Evolutionary conservation across 2,329 filamentous ascomycete genomes (phyloP).

Genomic region (Aureobasidium subglaciale): DNA sequence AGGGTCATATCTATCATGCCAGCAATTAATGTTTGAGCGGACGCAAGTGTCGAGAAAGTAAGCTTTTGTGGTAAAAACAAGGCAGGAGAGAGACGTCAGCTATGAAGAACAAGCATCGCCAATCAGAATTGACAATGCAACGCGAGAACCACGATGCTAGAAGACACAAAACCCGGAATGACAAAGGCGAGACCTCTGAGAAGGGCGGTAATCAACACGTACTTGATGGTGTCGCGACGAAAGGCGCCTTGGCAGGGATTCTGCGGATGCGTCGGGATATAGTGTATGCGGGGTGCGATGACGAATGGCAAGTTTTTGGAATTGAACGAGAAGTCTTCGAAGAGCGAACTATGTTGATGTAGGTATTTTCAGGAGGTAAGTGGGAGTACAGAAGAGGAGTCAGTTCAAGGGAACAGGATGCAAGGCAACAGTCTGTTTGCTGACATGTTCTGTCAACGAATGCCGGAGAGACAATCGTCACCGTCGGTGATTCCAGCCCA

Average conservation of each 20-base stretch:
- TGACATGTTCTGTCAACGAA: not conserved
- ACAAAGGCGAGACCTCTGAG: not conserved
- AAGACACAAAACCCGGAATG: not conserved
- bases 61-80: constrained; percentile 2
- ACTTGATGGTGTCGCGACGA: constrained; percentile 3
- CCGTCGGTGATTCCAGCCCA: not conserved
- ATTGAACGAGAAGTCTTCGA: not conserved
- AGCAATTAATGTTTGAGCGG: constrained; percentile 6
- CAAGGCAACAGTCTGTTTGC: not conserved
- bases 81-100: not conserved
- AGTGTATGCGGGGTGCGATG: not conserved
- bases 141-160: not conserved
- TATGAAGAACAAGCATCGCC: not conserved
- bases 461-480: not conserved
- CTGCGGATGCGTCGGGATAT: not conserved
- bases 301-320: not conserved
- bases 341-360: not conserved
- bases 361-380: not conserved
- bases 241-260: not conserved
- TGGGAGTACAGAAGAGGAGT: not conserved
- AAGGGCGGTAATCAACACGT: constrained; percentile 1
- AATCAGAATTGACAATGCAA: not conserved
- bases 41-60: not conserved
- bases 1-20: not conserved
- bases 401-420: not conserved